These are phyloP conservation scores for Zizania latifolia DNA, from an alignment of 176 grass and related monocot species.

Conservation along the genomic window DNA sequence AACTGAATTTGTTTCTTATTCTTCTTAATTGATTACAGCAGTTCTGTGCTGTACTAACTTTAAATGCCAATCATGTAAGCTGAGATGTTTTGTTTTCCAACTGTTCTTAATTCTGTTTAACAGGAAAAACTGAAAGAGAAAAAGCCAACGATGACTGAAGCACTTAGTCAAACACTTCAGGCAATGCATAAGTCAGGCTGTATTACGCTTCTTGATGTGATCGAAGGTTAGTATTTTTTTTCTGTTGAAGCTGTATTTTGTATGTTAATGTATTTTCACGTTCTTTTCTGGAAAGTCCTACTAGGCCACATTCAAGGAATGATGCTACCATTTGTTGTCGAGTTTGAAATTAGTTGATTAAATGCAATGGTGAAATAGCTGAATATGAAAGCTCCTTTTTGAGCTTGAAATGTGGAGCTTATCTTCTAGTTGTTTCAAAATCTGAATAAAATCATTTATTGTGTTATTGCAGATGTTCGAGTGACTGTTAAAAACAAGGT, in stretches of 20 bases:
- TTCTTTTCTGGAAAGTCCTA: background rate
- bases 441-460: background rate
- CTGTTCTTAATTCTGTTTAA: slow-evolving; percentile 19
- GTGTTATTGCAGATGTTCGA: slow-evolving; percentile 66
- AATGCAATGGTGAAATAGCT: background rate
- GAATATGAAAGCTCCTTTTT: background rate
- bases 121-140: slow-evolving; percentile 99
- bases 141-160: slow-evolving; percentile 69
- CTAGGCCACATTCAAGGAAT: background rate
- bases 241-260: background rate
- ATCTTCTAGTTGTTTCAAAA: background rate
- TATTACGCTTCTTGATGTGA: slow-evolving; percentile 71
- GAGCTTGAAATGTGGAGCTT: background rate
- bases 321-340: background rate
- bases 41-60: background rate
- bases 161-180: slow-evolving; percentile 83
- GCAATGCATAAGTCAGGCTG: slow-evolving; percentile 88
- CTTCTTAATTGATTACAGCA: background rate
- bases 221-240: slow-evolving; percentile 68
- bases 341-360: background rate
- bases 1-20: background rate
- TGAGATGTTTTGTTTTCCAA: background rate
- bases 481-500: slow-evolving; percentile 97
- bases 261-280: background rate
- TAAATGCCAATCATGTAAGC: background rate